Conservation (phyloP, 495 filamentous ascomycete species). For the Astrothelium subdiscretum region DNA sequence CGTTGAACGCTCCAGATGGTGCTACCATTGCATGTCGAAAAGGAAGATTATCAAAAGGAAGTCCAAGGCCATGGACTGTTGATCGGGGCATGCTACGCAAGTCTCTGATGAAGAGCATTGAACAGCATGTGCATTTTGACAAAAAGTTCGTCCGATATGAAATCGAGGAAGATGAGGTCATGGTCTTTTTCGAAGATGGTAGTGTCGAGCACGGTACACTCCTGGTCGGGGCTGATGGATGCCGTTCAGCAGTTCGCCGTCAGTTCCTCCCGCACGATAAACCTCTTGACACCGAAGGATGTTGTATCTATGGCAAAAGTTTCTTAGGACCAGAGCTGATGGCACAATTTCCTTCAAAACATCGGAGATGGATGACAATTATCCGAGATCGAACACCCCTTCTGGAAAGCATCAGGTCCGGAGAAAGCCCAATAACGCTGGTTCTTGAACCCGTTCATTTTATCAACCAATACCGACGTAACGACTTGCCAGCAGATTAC, state of each 20-base stretch:
- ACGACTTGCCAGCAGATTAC: conserved; percentile 25
- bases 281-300: conserved; percentile 33
- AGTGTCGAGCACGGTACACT: conserved; percentile 26
- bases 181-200: conserved; percentile 32
- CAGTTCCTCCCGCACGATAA: conserved; percentile 34
- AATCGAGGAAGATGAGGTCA: background rate
- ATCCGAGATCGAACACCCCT: conserved; percentile 19
- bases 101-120: background rate
- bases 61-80: background rate
- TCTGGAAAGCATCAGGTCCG: conserved; percentile 9
- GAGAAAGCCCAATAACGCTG: conserved; percentile 24
- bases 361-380: conserved; percentile 23
- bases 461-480: conserved; percentile 10
- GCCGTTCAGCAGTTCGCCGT: conserved; percentile 29
- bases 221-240: conserved; percentile 39
- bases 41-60: background rate
- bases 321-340: background rate
- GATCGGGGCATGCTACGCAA: background rate
- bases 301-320: conserved; percentile 16
- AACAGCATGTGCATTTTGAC: background rate
- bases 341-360: conserved; percentile 5
- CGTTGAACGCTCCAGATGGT: background rate
- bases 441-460: conserved; percentile 30
- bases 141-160: background rate
- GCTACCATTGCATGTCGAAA: background rate